These are phyloP conservation scores for Boletus rubropictus DNA, from an alignment of 768 basidiomycete species.

Conservation along the genomic window DNA sequence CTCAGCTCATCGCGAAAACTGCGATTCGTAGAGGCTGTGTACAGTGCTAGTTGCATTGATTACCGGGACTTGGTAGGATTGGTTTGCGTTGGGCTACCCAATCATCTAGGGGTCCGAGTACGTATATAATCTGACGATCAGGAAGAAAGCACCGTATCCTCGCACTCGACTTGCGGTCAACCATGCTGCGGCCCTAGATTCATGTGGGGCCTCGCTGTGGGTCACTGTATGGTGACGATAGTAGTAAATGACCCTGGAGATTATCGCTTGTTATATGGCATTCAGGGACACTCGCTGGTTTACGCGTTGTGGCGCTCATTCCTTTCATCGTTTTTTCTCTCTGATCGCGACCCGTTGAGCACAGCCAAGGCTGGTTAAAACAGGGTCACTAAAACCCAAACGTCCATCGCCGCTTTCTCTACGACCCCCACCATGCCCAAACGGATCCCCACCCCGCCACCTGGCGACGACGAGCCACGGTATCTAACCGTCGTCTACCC, in stretches of 20 bases:
- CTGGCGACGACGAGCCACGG: slow-evolving; percentile 39
- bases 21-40: too few species aligned
- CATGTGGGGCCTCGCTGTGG: not conserved
- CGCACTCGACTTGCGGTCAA: too few species aligned
- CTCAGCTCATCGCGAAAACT: too few species aligned
- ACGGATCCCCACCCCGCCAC: slow-evolving; percentile 38
- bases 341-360: not conserved
- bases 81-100: too few species aligned
- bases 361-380: not conserved
- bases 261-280: not conserved
- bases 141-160: too few species aligned
- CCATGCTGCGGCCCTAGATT: not conserved
- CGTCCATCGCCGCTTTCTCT: not conserved
- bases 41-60: not conserved
- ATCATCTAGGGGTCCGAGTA: too few species aligned
- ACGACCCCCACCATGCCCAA: slow-evolving; percentile 33
- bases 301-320: not conserved
- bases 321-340: not conserved
- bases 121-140: too few species aligned
- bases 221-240: not conserved
- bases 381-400: not conserved
- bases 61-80: too few species aligned
- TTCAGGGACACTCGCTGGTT: not conserved
- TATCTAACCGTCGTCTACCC: slow-evolving; percentile 43
- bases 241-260: not conserved